Base-by-base conservation (phyloP, 768 basidiomycete genomes). In the Mycena indigotica region DNA sequence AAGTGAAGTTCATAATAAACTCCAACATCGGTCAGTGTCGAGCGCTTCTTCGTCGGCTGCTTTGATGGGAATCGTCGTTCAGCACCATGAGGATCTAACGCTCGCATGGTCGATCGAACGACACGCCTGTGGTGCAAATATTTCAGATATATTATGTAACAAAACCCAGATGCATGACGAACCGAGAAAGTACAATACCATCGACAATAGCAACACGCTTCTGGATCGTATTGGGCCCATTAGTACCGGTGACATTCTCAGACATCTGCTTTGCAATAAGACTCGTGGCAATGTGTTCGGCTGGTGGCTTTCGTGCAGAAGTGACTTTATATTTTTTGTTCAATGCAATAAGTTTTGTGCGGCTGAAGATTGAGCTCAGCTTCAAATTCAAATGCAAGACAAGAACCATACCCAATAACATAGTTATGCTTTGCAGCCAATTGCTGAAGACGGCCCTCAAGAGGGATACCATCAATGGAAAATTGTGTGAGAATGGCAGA, bases 1-100 rank as follows among this genome's bases (percentile, higher is more conserved):
- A 39, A 48, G 56, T 66, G 60, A n/a, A 57, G 25, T 35, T 68
- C 52, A 55, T 67, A 56, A 23, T 49, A 56, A 38, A 56, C 48
- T 3, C 29, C 55, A 19, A 16, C 10, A 24, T 54, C 53, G 4
- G 53, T 54, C 12, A 54, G 38, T 2, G 28, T 29, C 3, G 39
- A 25, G 3, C 53, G 53, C 3, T 12, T 17, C 26, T 54, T 54
- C 28, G 25, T n/a, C 10, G 53, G 39, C 23, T 30, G 38, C 40
- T 54, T 54, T 10, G 39, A 19, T 5, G 53, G 53, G 25, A 44
- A 54, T 10, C 40, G 39, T 4, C 53, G 53, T 26, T 13, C 23
- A 19, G 53, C 4, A 29, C 53, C 53, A 17, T 28, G 12, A n/a
- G 53, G 53, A 29, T 54, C 53, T 3, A 54, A 28, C 6, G 40